These are phyloP conservation scores for Copromyces sp. DNA, from an alignment of 495 filamentous ascomycete species.

Conservation along the genomic window DNA sequence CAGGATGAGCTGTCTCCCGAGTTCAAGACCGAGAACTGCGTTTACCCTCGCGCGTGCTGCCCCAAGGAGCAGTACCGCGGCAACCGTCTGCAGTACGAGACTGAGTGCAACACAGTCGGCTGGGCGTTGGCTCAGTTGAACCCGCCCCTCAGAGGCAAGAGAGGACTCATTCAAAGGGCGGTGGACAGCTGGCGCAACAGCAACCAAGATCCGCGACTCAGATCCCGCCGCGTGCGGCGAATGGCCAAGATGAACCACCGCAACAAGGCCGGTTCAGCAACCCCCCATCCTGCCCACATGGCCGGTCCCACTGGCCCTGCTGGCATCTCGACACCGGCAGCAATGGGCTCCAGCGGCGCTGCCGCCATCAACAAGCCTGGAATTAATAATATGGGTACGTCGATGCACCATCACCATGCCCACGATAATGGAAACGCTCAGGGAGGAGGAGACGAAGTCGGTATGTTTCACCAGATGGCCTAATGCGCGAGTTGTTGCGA, in stretches of 20 bases:
- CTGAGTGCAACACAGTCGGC: constrained; percentile 95
- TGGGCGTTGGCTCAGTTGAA: constrained; percentile 95
- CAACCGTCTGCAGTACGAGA: constrained; percentile 91
- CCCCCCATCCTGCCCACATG: constrained; percentile 36
- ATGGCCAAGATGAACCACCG: constrained; percentile 92
- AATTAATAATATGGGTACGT: constrained; percentile 49
- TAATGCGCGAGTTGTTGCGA: constrained; percentile 37
- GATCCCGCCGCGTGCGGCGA: constrained; percentile 81
- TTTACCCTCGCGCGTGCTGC: constrained; percentile 92
- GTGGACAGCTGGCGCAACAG: constrained; percentile 99
- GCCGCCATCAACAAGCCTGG: constrained; percentile 45
- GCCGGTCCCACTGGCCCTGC: constrained; percentile 43
- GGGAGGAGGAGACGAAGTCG: constrained; percentile 74
- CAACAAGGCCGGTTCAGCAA: constrained; percentile 43
- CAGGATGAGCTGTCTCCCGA: constrained; percentile 74
- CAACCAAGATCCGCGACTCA: constrained; percentile 85
- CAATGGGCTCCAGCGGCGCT: constrained; percentile 35
- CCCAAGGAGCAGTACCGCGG: constrained; percentile 91
- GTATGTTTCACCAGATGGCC: constrained; percentile 87
- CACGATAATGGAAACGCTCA: constrained; percentile 60
- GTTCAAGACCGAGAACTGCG: constrained; percentile 96
- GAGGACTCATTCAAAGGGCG: constrained; percentile 89
- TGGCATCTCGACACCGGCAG: constrained; percentile 41
- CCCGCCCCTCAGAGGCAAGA: constrained; percentile 78
- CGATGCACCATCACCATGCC: constrained; percentile 57